phyloP scores from a whole-genome alignment of 1,284 basidiomycete genomes.

The Phlebopus sp. region DNA sequence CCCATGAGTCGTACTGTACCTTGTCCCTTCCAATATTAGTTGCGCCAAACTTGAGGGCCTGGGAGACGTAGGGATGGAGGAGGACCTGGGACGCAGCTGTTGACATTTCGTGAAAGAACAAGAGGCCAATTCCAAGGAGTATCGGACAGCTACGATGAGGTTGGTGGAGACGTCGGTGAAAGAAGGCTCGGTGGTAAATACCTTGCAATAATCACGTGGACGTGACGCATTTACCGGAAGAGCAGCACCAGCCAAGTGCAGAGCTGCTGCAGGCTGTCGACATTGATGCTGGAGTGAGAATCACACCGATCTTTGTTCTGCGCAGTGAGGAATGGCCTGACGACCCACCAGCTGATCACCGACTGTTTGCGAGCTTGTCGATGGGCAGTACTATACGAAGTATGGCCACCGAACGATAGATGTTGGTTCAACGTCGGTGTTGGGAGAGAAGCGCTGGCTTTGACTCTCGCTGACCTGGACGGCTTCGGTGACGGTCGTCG shows the following conservation, averaged over 20 bases:
- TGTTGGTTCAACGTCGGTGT: neutral
- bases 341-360: no score
- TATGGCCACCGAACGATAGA: neutral
- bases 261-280: no score
- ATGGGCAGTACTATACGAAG: no score
- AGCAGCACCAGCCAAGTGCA: no score
- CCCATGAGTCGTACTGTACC: conserved; percentile 38
- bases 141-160: conserved; percentile 11
- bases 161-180: conserved; percentile 16
- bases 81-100: conserved; percentile 72
- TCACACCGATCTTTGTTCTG: no score
- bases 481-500: neutral
- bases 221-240: conserved; percentile 10
- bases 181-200: conserved; percentile 3
- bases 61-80: conserved; percentile 79
- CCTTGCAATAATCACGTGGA: conserved; percentile 31
- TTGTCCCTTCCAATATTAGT: conserved; percentile 91
- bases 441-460: neutral
- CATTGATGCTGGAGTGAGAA: no score
- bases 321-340: no score
- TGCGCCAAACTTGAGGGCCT: conserved; percentile 71
- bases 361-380: no score
- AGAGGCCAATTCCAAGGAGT: conserved; percentile 10
- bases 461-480: neutral
- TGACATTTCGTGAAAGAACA: conserved; percentile 44